phyloP scores from a whole-genome alignment of 2,329 filamentous ascomycete species.

The Pseudonectria foliicola region DNA sequence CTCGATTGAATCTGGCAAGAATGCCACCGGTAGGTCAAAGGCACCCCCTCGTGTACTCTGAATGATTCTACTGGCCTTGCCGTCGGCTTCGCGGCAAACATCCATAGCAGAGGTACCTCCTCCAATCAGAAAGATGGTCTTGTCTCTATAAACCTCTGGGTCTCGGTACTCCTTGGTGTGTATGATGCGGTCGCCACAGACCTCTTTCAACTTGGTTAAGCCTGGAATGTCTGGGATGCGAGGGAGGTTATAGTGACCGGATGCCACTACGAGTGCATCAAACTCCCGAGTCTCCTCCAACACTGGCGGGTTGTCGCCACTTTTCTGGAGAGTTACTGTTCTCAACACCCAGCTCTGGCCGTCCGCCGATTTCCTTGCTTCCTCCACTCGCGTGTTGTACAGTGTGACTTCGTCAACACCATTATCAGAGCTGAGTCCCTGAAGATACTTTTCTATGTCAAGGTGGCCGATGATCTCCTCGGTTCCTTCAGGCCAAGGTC shows the following conservation, averaged over 20 bases:
- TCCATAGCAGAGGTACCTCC: slow-evolving; percentile 40
- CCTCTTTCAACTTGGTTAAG: slow-evolving; percentile 47
- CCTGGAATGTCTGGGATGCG: slow-evolving; percentile 55
- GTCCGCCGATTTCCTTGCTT: slow-evolving; percentile 35
- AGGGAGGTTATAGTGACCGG: slow-evolving; percentile 60
- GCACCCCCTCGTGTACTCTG: slow-evolving; percentile 49
- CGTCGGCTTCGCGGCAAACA: slow-evolving; percentile 33
- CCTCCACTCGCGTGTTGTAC: slow-evolving; percentile 54
- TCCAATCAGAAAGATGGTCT: slow-evolving; percentile 46
- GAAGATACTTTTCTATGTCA: slow-evolving; percentile 52
- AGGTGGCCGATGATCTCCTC: slow-evolving; percentile 51
- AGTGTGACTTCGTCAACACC: slow-evolving; percentile 42
- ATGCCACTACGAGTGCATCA: slow-evolving; percentile 59
- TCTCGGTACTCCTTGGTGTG: slow-evolving; percentile 69
- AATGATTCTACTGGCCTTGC: slow-evolving; percentile 31
- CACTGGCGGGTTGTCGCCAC: slow-evolving; percentile 15
- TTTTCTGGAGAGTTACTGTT: slow-evolving; percentile 35
- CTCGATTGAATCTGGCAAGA: slow-evolving; percentile 46
- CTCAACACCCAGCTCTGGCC: slow-evolving; percentile 42
- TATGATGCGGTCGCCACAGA: slow-evolving; percentile 45
- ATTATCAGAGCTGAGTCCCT: slow-evolving; percentile 44
- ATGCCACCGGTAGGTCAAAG: slow-evolving; percentile 48
- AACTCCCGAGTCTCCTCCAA: slow-evolving; percentile 36
- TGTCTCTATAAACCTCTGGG: slow-evolving; percentile 48
- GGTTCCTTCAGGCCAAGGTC: slow-evolving; percentile 51